A percentile compares a stretch with the other conserved stretches of the same genome.
Conservation (phyloP, 2,329 filamentous ascomycete genomes). For the Teratosphaeria epicoccoides region DNA sequence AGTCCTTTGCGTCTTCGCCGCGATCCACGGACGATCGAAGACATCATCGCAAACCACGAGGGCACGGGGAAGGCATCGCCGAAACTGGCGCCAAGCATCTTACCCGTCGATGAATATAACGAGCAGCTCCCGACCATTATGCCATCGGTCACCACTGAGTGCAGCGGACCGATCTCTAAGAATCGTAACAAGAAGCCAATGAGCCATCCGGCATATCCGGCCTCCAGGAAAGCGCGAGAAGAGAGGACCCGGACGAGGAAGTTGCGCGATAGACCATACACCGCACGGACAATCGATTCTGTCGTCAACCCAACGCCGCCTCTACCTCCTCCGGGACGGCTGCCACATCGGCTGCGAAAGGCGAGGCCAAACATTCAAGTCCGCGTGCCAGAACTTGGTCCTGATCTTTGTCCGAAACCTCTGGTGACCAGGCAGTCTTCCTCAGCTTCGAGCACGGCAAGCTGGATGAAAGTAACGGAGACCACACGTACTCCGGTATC, state of each 20-base stretch:
- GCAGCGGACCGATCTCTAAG: conserved; percentile 20
- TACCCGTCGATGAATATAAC: conserved; percentile 17
- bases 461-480: conserved; percentile 21
- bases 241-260: conserved; percentile 25
- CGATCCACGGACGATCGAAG: conserved; percentile 19
- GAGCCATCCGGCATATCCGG: conserved; percentile 8
- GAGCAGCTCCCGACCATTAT: conserved; percentile 15
- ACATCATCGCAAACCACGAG: conserved; percentile 12
- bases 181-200: conserved; percentile 17
- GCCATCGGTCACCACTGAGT: conserved; percentile 23
- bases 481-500: conserved; percentile 19
- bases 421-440: conserved; percentile 18
- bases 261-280: conserved; percentile 20
- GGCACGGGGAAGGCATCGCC: conserved; percentile 14
- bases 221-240: conserved; percentile 20
- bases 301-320: conserved; percentile 15
- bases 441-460: conserved; percentile 19
- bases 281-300: conserved; percentile 16
- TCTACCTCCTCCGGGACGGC: not conserved
- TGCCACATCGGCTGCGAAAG: conserved; percentile 19
- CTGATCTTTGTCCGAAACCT: conserved; percentile 13
- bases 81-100: conserved; percentile 21
- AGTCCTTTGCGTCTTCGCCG: conserved; percentile 21
- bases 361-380: conserved; percentile 22
- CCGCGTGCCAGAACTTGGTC: conserved; percentile 6